Evolutionary conservation across 257 asterid species (phyloP).

Genomic region (Fraxinus excelsior): DNA sequence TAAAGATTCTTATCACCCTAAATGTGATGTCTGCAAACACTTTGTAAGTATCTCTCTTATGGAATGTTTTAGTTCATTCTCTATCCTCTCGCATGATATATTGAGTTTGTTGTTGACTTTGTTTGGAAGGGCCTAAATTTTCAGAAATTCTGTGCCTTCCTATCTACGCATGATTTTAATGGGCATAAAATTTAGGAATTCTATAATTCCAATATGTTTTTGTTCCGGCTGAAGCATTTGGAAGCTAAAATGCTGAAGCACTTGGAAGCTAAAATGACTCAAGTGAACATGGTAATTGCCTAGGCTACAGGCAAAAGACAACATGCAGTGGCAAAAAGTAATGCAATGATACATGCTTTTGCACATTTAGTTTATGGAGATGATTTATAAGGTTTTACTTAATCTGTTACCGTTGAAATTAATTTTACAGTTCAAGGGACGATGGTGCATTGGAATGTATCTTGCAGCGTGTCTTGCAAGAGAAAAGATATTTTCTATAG

Average conservation of each 20-base stretch:
- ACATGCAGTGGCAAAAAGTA: too few species aligned
- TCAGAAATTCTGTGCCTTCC: not conserved
- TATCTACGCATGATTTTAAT: too few species aligned
- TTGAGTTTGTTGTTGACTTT: not conserved
- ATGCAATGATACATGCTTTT: not conserved
- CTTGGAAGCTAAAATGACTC: not conserved
- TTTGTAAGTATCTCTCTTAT: slow-evolving; percentile 58
- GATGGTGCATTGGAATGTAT: too few species aligned
- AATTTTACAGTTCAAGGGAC: too few species aligned
- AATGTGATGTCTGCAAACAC: slow-evolving; percentile 87
- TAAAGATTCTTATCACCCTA: slow-evolving; percentile 89
- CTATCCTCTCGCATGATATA: not conserved
- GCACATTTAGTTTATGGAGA: too few species aligned
- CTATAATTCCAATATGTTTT: not conserved
- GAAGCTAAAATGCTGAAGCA: not conserved
- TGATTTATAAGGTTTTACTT: too few species aligned
- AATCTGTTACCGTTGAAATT: too few species aligned
- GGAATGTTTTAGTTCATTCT: slow-evolving; percentile 8
- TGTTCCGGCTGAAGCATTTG: not conserved
- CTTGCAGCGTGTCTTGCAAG: too few species aligned
- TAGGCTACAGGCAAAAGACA: too few species aligned
- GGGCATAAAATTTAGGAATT: not conserved
- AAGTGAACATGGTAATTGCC: too few species aligned
- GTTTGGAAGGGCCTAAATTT: not conserved
- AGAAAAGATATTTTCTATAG: too few species aligned